Base-by-base conservation (phyloP, 208 protist genomes). In the Acanthamoeba sp. region DNA sequence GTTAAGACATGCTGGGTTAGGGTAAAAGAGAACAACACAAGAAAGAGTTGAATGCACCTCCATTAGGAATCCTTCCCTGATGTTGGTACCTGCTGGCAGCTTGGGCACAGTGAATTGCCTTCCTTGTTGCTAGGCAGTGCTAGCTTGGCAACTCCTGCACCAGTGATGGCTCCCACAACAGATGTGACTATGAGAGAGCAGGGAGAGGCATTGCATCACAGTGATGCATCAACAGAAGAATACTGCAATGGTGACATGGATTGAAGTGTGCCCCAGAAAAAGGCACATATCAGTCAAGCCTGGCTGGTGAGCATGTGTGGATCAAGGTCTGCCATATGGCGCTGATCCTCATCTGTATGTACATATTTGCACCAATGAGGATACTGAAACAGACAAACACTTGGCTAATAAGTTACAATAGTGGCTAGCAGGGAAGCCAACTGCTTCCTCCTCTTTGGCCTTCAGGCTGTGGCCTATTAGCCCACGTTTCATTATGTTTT, bases 1-100 rank as follows among this genome's bases (percentile, higher is more conserved):
- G 96, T 38, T 95, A 95, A 57, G 95, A 95, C 14, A 97, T 69
- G 38, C 88, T 91, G 18, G 27, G 76, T 42, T 42, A 42, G 55
- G 7, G 42, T 42, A 18, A 85, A 85, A 27, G 76, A 85, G 4
- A 40, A 40, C 34, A 85, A 85, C 42, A 85, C 76, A 32, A 85
- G 76, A 24, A 40, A 40, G 42, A 85, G 16, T 48, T 80, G 24
- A 4, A 22, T n/a, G 69, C 20, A 85, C 76, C 45, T 85, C 76
- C 76, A 85, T 85, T 42, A 85, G 76, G 24, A 85, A 59, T 16
- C 42, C 76, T 57, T 85, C 76, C 0, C 42, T 42, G 10, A n/a
- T 3, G 45, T 59, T 85, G 3, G 76, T 57, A 7, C 76, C 76
- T 22, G 38, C 1, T 32, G 76, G 27, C 24, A 85, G n/a, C 6